A percentile compares a stretch with the other conserved stretches of the same genome.
Evolutionary conservation across 495 filamentous ascomycete species (phyloP).

Genomic region (Penicillium dipodomyicola): DNA sequence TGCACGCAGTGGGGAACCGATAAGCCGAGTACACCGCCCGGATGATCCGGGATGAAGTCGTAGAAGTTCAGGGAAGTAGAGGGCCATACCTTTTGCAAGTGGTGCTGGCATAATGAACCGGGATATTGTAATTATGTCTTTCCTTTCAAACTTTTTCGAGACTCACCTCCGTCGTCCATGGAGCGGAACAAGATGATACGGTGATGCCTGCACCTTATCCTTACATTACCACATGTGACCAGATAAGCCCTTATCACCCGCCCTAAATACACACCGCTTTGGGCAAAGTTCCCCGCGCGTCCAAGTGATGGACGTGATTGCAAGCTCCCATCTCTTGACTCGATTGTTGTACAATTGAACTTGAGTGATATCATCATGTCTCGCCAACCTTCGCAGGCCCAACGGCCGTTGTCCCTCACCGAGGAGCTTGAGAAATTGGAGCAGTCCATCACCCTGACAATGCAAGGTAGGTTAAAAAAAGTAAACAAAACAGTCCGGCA

Average conservation of each 20-base stretch:
- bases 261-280: slow-evolving; percentile 39
- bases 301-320: slow-evolving; percentile 5
- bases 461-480: slow-evolving; percentile 65
- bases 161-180: background rate
- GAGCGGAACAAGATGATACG: slow-evolving; percentile 8
- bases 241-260: slow-evolving; percentile 37
- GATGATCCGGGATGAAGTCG: slow-evolving; percentile 12
- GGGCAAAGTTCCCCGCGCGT: slow-evolving; percentile 31
- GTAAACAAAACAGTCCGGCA: slow-evolving; percentile 19
- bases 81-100: slow-evolving; percentile 50
- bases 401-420: slow-evolving; percentile 73
- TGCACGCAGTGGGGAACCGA: slow-evolving; percentile 29
- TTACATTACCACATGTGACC: slow-evolving; percentile 33
- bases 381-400: slow-evolving; percentile 49
- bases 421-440: slow-evolving; percentile 96
- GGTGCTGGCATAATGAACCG: slow-evolving; percentile 48
- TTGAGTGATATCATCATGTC: slow-evolving; percentile 39
- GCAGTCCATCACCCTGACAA: slow-evolving; percentile 91
- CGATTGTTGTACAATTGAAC: background rate
- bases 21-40: slow-evolving; percentile 36
- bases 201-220: slow-evolving; percentile 24
- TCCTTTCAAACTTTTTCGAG: slow-evolving; percentile 1
- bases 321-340: background rate
- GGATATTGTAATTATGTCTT: background rate
- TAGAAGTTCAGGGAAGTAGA: slow-evolving; percentile 9